Evolutionary conservation across 768 basidiomycete genomes (phyloP), one percentile per base, ranked within the genome.

Genomic region (Podaxis sp.): DNA sequence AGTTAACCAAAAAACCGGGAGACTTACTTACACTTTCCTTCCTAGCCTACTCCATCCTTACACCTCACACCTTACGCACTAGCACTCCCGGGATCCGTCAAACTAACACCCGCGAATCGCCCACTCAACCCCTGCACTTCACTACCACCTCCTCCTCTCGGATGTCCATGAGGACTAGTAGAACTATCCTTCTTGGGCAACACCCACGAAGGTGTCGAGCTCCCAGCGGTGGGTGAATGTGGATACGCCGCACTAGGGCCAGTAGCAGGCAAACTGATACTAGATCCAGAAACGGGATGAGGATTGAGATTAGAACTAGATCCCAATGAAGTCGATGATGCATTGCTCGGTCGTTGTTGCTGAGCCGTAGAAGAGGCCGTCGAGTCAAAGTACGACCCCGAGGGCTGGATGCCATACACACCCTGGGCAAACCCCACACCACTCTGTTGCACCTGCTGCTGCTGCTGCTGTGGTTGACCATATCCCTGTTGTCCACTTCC

Each of bases 191-290:
- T 78, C 75, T 78, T 80, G 13, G 78, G 80, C 28, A 81, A 62
- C 1, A 80, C 75, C 80, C 80, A 81, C 40, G 78, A 71, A 7
- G 79, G 79, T n/a, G 69, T 52, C 21, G 64, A 58, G 0, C 57
- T 56, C 25, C 63, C 59, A 28, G 56, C 61, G 11, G 65, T 21
- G 7, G 65, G 58, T 32, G 59, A 62, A 48, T 55, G 48, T 14
- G 57, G 54, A 50, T 59, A 40, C 42, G 42, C 61, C 57, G 48
- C 55, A 59, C 64, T 61, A 51, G 60, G 51, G 28, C 16, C 61
- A 55, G 37, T 59, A 47, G 57, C 55, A 23, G 28, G 14, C 28
- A 57, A 57, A 36, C 25, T 37, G 10, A 21, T 2, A 14, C 27
- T 50, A 14, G 56, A 16, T 32, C 32, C 32, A 32, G 32, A 9